Evolutionary conservation across 768 basidiomycete species (phyloP), one percentile per base, ranked within the genome.

Genomic region (Lactarius evosmus): DNA sequence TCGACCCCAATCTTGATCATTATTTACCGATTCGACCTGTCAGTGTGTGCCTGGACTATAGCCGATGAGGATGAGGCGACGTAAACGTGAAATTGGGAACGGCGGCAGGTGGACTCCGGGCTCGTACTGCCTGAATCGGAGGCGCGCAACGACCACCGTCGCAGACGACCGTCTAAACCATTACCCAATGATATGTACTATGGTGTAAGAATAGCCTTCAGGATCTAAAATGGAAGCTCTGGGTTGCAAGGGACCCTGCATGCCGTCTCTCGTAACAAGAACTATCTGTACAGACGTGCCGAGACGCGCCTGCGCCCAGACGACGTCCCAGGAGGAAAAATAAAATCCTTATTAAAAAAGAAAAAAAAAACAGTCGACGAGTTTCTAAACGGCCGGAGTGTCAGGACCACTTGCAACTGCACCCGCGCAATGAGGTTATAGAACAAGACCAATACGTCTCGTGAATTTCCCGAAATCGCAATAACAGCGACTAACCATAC

Each of bases 401-500:
- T 52, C 14, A 17, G 30, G 30, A 17, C 29, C 51, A 52, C 19
- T 19, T 32, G 30, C 25, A 49, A 27, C 22, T 25, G n/a, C 44
- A 46, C 25, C 12, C 22, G 5, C 5, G 5, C 22, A 46, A 40
- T 8, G 41, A 22, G 30, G 36, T 27, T 44, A 61, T 44, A 53
- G 33, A 54, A 22, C 27, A 8, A 22, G 22, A 27, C 22, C 53
- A 17, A 60, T 33, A 14, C 8, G 33, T 33, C 14, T 49, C 46
- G 44, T 30, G 53, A 36, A 32, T 36, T 50, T 56, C 56, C 36
- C 19, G 40, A 22, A 46, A 34, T 36, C 33, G 32, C 49, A 36
- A 57, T 14, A 17, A 22, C 32, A 22, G 36, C 49, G 36, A 40
- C 56, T 57, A 62, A 57, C 55, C 56, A 62, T 50, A 57, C 56